Conservation (phyloP, 2,329 filamentous ascomycete species). For the Paecilomyces niveus region DNA sequence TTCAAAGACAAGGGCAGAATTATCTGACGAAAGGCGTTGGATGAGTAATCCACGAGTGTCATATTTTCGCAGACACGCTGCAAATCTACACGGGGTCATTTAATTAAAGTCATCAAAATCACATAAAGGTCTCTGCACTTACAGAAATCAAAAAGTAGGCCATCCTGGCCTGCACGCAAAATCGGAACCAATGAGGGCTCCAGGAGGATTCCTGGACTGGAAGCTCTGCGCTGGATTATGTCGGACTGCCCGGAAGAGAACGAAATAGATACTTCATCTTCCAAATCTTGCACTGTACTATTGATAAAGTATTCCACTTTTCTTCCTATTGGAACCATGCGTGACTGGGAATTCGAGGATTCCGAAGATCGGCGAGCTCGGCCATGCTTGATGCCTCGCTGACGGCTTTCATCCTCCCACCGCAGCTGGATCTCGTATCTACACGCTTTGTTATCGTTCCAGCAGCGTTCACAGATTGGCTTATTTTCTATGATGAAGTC, state of each 20-base stretch:
- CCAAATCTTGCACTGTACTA: slow-evolving; percentile 5
- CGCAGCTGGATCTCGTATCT: slow-evolving; percentile 6
- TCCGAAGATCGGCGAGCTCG: slow-evolving; percentile 2
- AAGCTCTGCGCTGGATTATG: background rate
- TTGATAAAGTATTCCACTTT: slow-evolving; percentile 6
- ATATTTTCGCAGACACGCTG: slow-evolving; percentile 7
- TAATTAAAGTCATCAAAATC: background rate
- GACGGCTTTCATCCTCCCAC: slow-evolving; percentile 9
- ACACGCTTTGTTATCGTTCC: slow-evolving; percentile 5
- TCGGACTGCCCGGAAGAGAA: background rate
- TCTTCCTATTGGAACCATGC: background rate
- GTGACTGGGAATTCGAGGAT: background rate
- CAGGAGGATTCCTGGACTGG: background rate
- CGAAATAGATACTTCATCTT: slow-evolving; percentile 1
- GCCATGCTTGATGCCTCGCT: slow-evolving; percentile 9
- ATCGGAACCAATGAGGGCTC: background rate
- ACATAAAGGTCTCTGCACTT: background rate
- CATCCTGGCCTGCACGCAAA: background rate
- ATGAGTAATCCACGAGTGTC: slow-evolving; percentile 5
- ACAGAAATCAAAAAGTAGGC: slow-evolving; percentile 4
- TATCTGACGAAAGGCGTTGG: slow-evolving; percentile 8
- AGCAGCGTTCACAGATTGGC: slow-evolving; percentile 2
- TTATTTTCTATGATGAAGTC: slow-evolving; percentile 4
- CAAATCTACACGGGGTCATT: background rate
- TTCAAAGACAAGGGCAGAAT: slow-evolving; percentile 6